phyloP scores from a whole-genome alignment of 768 basidiomycete genomes.

The Amanita exitialis region DNA sequence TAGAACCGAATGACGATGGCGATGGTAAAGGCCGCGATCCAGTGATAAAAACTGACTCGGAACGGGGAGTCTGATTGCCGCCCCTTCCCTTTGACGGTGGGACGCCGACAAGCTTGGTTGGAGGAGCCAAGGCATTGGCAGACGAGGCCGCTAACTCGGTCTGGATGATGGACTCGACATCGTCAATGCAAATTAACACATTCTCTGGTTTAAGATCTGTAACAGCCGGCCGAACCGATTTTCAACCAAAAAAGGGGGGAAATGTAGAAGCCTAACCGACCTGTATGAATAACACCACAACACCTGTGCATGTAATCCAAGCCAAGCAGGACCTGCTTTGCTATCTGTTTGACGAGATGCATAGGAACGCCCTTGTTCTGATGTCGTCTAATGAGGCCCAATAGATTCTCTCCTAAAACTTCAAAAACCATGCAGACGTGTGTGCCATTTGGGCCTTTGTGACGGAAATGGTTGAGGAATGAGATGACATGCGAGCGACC shows the following conservation, averaged over 20 bases:
- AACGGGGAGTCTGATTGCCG: slow-evolving; percentile 91
- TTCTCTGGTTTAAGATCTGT: slow-evolving; percentile 95
- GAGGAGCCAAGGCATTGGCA: slow-evolving; percentile 34
- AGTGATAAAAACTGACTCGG: slow-evolving; percentile 73
- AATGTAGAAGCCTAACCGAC: slow-evolving; percentile 22
- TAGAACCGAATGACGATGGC: slow-evolving; percentile 59
- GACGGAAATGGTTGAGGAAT: slow-evolving; percentile 95
- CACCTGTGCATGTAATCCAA: slow-evolving; percentile 97
- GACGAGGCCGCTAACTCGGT: slow-evolving; percentile 55
- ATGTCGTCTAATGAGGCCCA: slow-evolving; percentile 94
- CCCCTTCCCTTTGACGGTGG: slow-evolving; percentile 89
- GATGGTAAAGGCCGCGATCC: slow-evolving; percentile 91
- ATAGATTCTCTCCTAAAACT: slow-evolving; percentile 92
- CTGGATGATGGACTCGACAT: slow-evolving; percentile 88
- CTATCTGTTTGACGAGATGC: slow-evolving; percentile 88
- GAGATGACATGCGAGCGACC: slow-evolving; percentile 93
- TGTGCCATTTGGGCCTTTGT: slow-evolving; percentile 92
- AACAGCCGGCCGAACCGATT: not conserved
- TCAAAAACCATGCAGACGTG: slow-evolving; percentile 99
- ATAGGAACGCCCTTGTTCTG: slow-evolving; percentile 97
- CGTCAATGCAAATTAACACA: slow-evolving; percentile 93
- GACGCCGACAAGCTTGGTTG: slow-evolving; percentile 79
- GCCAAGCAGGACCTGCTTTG: slow-evolving; percentile 91
- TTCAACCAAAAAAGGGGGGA: not conserved
- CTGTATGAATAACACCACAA: slow-evolving; percentile 96